Conservation (phyloP, 176 grass and related monocot species). For the Ensete glaucum region DNA sequence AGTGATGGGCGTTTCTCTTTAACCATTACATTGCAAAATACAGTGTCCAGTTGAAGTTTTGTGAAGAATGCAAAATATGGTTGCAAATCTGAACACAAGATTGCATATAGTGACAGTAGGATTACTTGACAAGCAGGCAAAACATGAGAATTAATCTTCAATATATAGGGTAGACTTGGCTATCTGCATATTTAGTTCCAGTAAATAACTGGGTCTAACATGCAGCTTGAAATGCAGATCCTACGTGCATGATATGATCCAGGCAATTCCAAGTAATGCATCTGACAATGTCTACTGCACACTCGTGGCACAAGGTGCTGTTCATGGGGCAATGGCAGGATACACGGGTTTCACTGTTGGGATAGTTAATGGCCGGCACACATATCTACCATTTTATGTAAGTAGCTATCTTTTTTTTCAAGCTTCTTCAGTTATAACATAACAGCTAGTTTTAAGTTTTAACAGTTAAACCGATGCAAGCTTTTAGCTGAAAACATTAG, state of each 20-base stretch:
- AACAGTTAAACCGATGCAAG: background rate
- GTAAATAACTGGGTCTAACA: background rate
- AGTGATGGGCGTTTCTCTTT: no score
- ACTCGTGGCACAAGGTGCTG: slow-evolving; percentile 12
- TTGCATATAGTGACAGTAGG: background rate
- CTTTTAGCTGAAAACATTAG: background rate
- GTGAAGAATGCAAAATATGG: background rate
- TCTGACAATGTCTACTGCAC: slow-evolving; percentile 13
- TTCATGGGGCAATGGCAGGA: slow-evolving; percentile 18
- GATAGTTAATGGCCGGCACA: slow-evolving; percentile 12
- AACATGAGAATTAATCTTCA: slow-evolving; percentile 12
- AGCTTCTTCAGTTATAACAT: background rate
- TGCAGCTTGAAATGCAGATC: slow-evolving; percentile 2
- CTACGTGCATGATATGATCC: slow-evolving; percentile 18
- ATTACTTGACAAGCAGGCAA: slow-evolving; percentile 8
- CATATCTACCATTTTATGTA: slow-evolving; percentile 9
- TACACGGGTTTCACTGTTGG: slow-evolving; percentile 11
- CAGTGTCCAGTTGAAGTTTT: background rate
- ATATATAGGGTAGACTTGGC: slow-evolving; percentile 9
- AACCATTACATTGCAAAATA: no score
- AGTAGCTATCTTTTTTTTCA: background rate
- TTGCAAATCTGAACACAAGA: background rate
- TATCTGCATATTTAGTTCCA: background rate
- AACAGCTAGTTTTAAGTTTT: background rate
- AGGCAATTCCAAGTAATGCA: slow-evolving; percentile 12